Evolutionary conservation across 225 moss, liverwort and hornwort species (phyloP), one percentile per base, ranked within the genome.

Genomic region (Takakia lepidozioides): DNA sequence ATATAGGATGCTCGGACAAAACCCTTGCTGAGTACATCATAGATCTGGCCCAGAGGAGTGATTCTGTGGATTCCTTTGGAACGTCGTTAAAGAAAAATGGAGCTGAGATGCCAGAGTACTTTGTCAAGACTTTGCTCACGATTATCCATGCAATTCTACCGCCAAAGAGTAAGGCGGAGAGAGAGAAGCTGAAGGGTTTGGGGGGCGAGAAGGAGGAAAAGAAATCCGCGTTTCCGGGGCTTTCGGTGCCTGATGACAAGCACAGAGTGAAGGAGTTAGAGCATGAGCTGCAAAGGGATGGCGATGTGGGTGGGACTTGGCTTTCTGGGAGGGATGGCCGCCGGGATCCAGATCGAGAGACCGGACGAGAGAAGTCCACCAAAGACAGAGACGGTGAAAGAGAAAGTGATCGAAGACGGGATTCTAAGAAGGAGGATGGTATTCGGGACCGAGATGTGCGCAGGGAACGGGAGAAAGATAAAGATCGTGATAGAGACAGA

Each of bases 191-290:
- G 13, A 69, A 56, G 25, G 57, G 35, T 20, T 52, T 28, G 19
- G 59, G 49, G 16, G 54, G 45, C 19, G 57, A 32, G 55, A 34
- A 64, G 59, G 25, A 53, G 58, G 64, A 79, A 34, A 71, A 70
- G 56, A 79, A 74, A 39, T 51, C 38, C 30, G 72, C 72, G 8
- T 95, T 84, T 34, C 93, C 89, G 5, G 89, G 89, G 10, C 61
- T 89, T 23, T 65, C 93, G 1, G 81, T 95, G 60, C 90, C 90
- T 23, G 87, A 95, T 27, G 74, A 87, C 47, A 90, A 66, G 70
- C 80, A 80, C 50, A 75, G 93, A 18, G 78, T 95, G 55, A 79
- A 75, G 46, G 90, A 90, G 60, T 65, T 95, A 19, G 90, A 90
- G 68, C 77, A 69, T 19, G 90, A 87, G 72, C 64, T 95, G 3